Evolutionary conservation across 2,329 filamentous ascomycete species (phyloP), one percentile per base, ranked within the genome.

Genomic region (Metarhizium album): DNA sequence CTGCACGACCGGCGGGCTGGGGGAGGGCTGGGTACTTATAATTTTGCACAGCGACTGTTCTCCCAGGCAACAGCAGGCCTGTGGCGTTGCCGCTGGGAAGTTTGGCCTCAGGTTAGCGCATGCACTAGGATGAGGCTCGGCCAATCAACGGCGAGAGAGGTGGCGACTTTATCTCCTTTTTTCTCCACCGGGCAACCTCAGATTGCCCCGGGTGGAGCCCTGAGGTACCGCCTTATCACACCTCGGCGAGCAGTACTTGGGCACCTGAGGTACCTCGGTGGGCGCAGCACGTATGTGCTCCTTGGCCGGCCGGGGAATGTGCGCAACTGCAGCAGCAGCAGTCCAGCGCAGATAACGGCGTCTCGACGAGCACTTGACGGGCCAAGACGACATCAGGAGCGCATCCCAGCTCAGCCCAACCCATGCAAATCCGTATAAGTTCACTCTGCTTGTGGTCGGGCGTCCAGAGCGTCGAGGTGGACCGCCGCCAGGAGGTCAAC

Each of bases 1-100:
- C 64, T 64, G 69, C 66, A 63, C 70, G 73, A 71, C 66, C 66
- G 64, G 65, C 62, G 70, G 68, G 70, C 67, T 71, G 76, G 74
- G 76, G 75, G 74, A 73, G 69, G 69, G 65, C 65, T 65, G 62
- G 64, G 68, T 76, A 70, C 70, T 78, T 79, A 79, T 79, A 79
- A 72, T 77, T 77, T 74, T 76, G 63, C 55, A 57, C 58, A 54
- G 57, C 58, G 62, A 61, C 60, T 66, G 54, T 61, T 62, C 58
- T 60, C 68, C 70, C 60, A 71, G 70, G 69, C 69, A 70, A 64
- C 68, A 62, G 65, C 66, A 65, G 64, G 62, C 63, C 61, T 65
- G 70, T 73, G 69, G 70, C 69, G 70, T 64, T 64, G 66, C 58
- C 60, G 64, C 64, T 67, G 63, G 63, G 59, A 64, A 63, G 61